Evolutionary conservation across 768 basidiomycete genomes (phyloP).

Genomic region (Hemileccinum impolitum): DNA sequence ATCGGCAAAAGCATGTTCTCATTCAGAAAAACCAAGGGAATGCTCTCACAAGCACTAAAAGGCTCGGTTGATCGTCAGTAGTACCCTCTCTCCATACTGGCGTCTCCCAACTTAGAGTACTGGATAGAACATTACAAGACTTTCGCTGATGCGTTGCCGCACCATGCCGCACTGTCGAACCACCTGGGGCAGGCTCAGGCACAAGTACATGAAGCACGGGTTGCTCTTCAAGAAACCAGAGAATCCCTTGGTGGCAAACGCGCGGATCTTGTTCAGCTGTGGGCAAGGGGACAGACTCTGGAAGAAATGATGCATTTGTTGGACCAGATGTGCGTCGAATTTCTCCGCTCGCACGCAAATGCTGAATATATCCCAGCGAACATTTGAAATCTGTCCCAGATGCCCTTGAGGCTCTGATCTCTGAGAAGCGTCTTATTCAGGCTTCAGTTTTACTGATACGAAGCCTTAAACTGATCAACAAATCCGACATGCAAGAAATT

Average conservation of each 20-base stretch:
- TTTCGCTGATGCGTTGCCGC: constrained; percentile 91
- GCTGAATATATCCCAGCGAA: constrained; percentile 53
- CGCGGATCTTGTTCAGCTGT: constrained; percentile 86
- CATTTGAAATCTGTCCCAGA: constrained; percentile 89
- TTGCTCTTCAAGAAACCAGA: constrained; percentile 71
- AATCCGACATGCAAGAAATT: constrained; percentile 89
- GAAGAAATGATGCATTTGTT: constrained; percentile 95
- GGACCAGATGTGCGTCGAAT: constrained; percentile 78
- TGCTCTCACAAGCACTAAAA: constrained; percentile 77
- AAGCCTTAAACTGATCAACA: constrained; percentile 87
- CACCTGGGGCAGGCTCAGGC: constrained; percentile 72
- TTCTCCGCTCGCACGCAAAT: constrained; percentile 6
- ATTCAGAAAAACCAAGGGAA: constrained; percentile 70
- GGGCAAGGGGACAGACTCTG: constrained; percentile 84
- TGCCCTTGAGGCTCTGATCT: constrained; percentile 87
- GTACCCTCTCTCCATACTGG: not conserved
- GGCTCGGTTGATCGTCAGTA: constrained; percentile 84
- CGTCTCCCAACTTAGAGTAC: constrained; percentile 5
- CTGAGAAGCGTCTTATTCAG: constrained; percentile 89
- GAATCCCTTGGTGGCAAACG: constrained; percentile 78
- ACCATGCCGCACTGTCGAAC: constrained; percentile 74
- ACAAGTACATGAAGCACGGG: constrained; percentile 69
- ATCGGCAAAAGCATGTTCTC: constrained; percentile 72
- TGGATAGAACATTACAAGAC: constrained; percentile 85
- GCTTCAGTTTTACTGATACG: constrained; percentile 84